Percentiles rank a stretch among this genome's conserved stretches.
phyloP scores from a whole-genome alignment of 2,329 filamentous ascomycete genomes.

The Harringtonia aguacate region DNA sequence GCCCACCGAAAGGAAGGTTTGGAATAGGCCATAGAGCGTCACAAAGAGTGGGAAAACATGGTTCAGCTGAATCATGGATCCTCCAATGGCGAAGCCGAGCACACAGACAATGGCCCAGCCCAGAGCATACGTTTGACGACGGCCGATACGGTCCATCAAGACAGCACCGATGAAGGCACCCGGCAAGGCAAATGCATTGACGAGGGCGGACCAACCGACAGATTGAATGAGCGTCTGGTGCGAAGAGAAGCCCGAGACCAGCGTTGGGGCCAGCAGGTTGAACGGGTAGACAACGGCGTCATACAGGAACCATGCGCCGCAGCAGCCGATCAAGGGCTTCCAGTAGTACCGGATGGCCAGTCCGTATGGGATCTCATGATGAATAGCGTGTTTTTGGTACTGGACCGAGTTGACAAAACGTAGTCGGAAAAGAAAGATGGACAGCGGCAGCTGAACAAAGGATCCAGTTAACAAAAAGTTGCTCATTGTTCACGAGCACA shows the following conservation, averaged over 20 bases:
- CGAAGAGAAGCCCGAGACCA: slow-evolving; percentile 11
- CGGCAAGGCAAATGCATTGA: slow-evolving; percentile 14
- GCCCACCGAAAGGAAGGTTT: slow-evolving; percentile 32
- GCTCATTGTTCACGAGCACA: background rate
- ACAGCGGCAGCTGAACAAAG: slow-evolving; percentile 30
- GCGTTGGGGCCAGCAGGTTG: slow-evolving; percentile 13
- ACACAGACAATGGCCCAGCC: slow-evolving; percentile 20
- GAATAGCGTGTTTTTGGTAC: slow-evolving; percentile 37
- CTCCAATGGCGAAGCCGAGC: slow-evolving; percentile 34
- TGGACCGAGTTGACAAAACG: slow-evolving; percentile 36
- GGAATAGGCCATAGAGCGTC: slow-evolving; percentile 38
- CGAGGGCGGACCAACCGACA: slow-evolving; percentile 14
- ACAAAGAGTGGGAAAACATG: slow-evolving; percentile 36
- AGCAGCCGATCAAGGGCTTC: slow-evolving; percentile 40
- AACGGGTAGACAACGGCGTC: slow-evolving; percentile 14
- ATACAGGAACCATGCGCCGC: slow-evolving; percentile 39
- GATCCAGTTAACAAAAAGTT: too few species aligned
- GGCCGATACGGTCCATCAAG: slow-evolving; percentile 12
- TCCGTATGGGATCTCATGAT: slow-evolving; percentile 30
- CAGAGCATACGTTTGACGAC: slow-evolving; percentile 11
- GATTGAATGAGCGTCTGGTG: slow-evolving; percentile 11
- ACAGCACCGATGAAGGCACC: slow-evolving; percentile 15
- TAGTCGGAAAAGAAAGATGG: slow-evolving; percentile 43
- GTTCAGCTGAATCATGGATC: slow-evolving; percentile 24
- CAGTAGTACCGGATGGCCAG: slow-evolving; percentile 38